A percentile compares a stretch with the other conserved stretches of the same genome.
Conservation (phyloP, 495 filamentous ascomycete species). For the Lophiostoma macrostomum region DNA sequence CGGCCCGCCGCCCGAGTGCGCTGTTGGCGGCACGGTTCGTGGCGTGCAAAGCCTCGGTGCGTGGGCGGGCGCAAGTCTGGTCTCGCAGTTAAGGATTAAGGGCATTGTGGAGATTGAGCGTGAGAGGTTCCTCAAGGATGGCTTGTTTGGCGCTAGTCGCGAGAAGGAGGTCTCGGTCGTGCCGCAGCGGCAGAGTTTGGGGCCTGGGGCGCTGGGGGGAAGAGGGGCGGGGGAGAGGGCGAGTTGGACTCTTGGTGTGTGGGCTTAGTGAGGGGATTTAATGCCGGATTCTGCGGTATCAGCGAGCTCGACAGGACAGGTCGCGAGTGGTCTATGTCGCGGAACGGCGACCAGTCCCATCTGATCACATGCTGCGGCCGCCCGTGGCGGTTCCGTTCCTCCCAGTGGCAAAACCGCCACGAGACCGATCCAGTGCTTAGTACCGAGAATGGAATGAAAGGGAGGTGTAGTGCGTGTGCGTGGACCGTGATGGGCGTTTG, state of each 20-base stretch:
- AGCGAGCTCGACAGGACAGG: not conserved
- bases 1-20: slow-evolving; percentile 16
- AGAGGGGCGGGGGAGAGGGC: slow-evolving; percentile 55
- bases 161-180: slow-evolving; percentile 57
- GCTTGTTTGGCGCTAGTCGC: slow-evolving; percentile 65
- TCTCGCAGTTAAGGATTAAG: slow-evolving; percentile 68
- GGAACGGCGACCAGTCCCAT: too few relatives aligned
- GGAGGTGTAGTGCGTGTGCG: too few relatives aligned
- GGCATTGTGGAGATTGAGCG: slow-evolving; percentile 80
- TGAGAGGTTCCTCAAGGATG: slow-evolving; percentile 77
- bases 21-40: slow-evolving; percentile 60
- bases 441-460: too few relatives aligned
- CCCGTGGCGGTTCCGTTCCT: too few relatives aligned
- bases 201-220: slow-evolving; percentile 53
- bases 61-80: slow-evolving; percentile 84
- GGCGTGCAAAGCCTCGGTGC: slow-evolving; percentile 79
- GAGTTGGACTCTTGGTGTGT: slow-evolving; percentile 77
- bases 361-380: too few relatives aligned
- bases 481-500: too few relatives aligned
- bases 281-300: not conserved
- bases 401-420: too few relatives aligned
- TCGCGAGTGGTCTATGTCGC: not conserved
- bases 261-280: slow-evolving; percentile 51
- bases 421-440: too few relatives aligned
- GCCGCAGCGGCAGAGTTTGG: slow-evolving; percentile 58